Evolutionary conservation across 2,329 filamentous ascomycete species (phyloP).

Genomic region (Boeremia lycopersici): DNA sequence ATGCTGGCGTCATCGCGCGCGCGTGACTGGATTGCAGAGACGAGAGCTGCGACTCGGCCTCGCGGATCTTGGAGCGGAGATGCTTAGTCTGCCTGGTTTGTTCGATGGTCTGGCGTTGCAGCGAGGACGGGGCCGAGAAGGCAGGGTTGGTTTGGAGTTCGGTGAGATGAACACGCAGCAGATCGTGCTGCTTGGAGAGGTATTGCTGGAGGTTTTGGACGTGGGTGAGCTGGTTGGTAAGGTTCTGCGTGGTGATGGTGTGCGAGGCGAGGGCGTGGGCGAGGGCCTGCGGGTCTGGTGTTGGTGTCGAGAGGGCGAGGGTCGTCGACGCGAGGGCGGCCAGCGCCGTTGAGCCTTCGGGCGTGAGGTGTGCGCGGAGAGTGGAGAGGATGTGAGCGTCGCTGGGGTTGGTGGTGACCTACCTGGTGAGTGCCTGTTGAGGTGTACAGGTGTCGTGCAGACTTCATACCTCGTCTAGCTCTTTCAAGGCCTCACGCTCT

Average conservation of each 20-base stretch:
- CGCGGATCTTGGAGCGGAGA: conserved; percentile 69
- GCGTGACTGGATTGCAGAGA: conserved; percentile 44
- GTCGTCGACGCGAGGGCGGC: conserved; percentile 46
- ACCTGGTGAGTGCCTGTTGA: conserved; percentile 19
- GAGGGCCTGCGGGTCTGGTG: conserved; percentile 33
- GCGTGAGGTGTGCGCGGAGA: conserved; percentile 34
- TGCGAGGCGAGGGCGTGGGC: conserved; percentile 45
- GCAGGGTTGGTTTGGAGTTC: conserved; percentile 39
- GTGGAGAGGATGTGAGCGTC: conserved; percentile 33
- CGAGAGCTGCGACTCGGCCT: conserved; percentile 58
- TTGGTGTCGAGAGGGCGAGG: conserved; percentile 44
- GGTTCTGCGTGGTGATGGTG: conserved; percentile 37
- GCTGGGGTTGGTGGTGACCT: conserved; percentile 28
- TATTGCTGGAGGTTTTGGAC: conserved; percentile 43
- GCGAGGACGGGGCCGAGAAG: conserved; percentile 57
- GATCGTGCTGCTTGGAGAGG: conserved; percentile 39
- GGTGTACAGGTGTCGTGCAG: conserved; percentile 10
- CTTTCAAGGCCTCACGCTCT: conserved; percentile 64
- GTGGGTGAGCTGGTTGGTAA: conserved; percentile 40
- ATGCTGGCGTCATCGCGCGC: conserved; percentile 27
- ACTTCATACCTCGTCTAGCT: conserved; percentile 52
- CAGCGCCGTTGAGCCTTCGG: conserved; percentile 40
- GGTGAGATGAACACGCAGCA: conserved; percentile 39
- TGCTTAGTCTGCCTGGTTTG: conserved; percentile 73
- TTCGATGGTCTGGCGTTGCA: conserved; percentile 75